A percentile compares a stretch with the other conserved stretches of the same genome.
These are phyloP conservation scores for Xerophyta viscosa DNA, from an alignment of 106 monocot species.

Conservation along the genomic window DNA sequence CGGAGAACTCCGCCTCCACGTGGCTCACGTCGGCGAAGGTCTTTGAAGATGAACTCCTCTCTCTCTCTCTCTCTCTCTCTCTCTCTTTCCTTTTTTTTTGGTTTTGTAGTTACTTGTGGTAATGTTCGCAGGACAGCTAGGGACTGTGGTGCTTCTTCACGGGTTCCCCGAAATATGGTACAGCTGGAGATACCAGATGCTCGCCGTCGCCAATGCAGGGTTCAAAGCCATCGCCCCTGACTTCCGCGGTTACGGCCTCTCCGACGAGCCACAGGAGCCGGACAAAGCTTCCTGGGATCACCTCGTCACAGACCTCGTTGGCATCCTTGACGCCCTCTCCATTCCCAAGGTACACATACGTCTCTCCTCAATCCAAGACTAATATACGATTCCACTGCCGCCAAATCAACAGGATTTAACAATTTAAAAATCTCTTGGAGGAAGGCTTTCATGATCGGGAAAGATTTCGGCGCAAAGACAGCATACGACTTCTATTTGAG, in stretches of 20 bases:
- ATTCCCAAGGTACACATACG: slow-evolving; percentile 36
- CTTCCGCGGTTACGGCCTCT: slow-evolving; percentile 59
- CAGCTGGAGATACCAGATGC: slow-evolving; percentile 86
- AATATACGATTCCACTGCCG: too few species aligned
- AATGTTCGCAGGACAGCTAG: slow-evolving; percentile 30
- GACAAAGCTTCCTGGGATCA: slow-evolving; percentile 36
- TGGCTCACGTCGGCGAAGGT: slow-evolving; percentile 53
- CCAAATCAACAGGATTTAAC: background rate
- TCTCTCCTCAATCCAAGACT: too few species aligned
- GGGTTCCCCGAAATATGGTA: slow-evolving; percentile 95
- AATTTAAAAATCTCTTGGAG: background rate
- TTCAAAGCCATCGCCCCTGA: slow-evolving; percentile 69
- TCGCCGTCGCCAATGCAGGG: slow-evolving; percentile 54
- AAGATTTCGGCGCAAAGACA: slow-evolving; percentile 28
- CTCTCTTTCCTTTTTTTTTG: background rate
- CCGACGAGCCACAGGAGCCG: slow-evolving; percentile 37
- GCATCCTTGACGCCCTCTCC: slow-evolving; percentile 38
- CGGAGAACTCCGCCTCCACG: slow-evolving; percentile 43
- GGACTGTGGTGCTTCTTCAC: slow-evolving; percentile 53
- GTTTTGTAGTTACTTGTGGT: background rate
- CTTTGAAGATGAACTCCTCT: too few species aligned
- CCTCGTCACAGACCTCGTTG: slow-evolving; percentile 43
- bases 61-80: background rate
- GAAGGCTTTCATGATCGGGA: slow-evolving; percentile 30
- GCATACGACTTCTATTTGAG: slow-evolving; percentile 17